Evolutionary conservation across 768 basidiomycete genomes (phyloP), one percentile per base, ranked within the genome.

Genomic region (Collybiopsis luxurians): DNA sequence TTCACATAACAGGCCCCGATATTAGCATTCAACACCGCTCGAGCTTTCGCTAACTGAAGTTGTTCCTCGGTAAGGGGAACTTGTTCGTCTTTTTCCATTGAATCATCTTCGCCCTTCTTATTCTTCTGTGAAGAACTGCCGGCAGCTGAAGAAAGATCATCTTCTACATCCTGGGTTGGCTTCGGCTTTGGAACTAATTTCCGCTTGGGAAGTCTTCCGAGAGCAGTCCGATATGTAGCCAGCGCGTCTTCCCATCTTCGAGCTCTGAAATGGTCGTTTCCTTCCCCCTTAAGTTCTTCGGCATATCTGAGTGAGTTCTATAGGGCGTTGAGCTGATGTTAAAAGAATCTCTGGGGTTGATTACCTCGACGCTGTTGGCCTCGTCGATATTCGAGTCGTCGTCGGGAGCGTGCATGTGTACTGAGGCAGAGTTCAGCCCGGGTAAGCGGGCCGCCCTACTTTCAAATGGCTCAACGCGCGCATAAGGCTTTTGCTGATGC

Each of bases 1-100:
- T 92, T 91, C 4, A 90, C 78, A 66, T 86, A 77, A 63, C 93
- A 95, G 51, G 94, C 95, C 0, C 81, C 94, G 38, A 96, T 85
- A 66, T 98, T 98, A n/a, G 89, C 87, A 67, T 90, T 82, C 61
- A 95, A 67, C 15, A 91, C 77, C 28, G 92, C 85, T 53, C 91
- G 80, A 24, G 80, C 76, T 63, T 84, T 85, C 12, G 75, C 72
- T 60, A 77, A 81, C 51, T 83, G 75, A 36, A 61, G 40, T 36
- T 84, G 77, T n/a, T 79, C 57, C 30, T 69, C 71, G 13, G 67
- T 61, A 21, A 72, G 64, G 31, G 60, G 21, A 23, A 62, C 62
- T 55, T 66, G 57, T 46, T 65, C 64, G 7, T 69, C 69, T 28
- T 56, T 58, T 34, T 52, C 53, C 12, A 55, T 59, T 17, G 60